These are phyloP conservation scores for Gynandropsis gynandra DNA, from an alignment of 345 rosid genomes.

Conservation along the genomic window DNA sequence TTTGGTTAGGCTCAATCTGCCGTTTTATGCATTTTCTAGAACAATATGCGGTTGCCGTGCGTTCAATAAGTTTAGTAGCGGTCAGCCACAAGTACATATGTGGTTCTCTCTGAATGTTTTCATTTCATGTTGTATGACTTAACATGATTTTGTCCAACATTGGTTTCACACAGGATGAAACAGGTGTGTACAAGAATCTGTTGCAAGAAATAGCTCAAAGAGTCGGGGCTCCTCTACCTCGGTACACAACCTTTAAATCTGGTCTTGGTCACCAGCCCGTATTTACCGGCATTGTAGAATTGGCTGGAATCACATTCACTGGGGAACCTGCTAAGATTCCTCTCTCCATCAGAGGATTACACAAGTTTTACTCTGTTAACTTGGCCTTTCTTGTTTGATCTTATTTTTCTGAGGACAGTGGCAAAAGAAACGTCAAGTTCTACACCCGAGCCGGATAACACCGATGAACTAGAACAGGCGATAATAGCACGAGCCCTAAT, in stretches of 20 bases:
- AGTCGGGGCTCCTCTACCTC: slow-evolving; percentile 90
- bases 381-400: slow-evolving; percentile 10
- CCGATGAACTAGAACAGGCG: slow-evolving; percentile 89
- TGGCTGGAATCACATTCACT: slow-evolving; percentile 82
- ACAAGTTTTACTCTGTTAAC: neutral
- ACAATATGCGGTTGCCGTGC: too few species aligned
- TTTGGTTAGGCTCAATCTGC: slow-evolving; percentile 6
- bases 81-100: too few species aligned
- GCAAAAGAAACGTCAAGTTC: slow-evolving; percentile 87
- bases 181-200: slow-evolving; percentile 95
- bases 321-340: slow-evolving; percentile 83
- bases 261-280: slow-evolving; percentile 98
- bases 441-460: slow-evolving; percentile 66
- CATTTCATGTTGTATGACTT: slow-evolving; percentile 13
- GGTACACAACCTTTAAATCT: slow-evolving; percentile 77
- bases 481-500: slow-evolving; percentile 75
- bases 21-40: too few species aligned
- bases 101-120: neutral
- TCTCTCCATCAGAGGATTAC: neutral
- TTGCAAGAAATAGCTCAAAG: slow-evolving; percentile 96
- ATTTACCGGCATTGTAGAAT: slow-evolving; percentile 89
- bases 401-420: slow-evolving; percentile 43
- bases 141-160: slow-evolving; percentile 13
- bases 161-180: slow-evolving; percentile 70
- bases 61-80: too few species aligned